Evolutionary conservation across 805 yeast genomes (phyloP).

Genomic region (Saccharomycopsis javanensis): DNA sequence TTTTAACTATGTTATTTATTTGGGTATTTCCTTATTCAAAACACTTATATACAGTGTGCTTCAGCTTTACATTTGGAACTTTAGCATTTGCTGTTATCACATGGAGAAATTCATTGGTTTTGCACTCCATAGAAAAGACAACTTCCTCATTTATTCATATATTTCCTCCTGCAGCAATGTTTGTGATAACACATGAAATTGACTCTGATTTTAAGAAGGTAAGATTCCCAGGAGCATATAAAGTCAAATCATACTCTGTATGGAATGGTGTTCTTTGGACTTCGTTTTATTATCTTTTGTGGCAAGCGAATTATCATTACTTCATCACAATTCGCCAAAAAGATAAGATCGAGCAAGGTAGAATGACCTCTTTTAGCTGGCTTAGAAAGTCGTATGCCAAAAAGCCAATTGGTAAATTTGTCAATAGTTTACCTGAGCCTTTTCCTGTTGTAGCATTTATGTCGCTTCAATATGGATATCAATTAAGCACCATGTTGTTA

Average conservation of each 20-base stretch:
- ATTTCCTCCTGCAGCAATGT: slow-evolving; percentile 81
- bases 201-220: slow-evolving; percentile 35
- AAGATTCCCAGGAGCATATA: slow-evolving; percentile 76
- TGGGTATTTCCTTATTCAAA: slow-evolving; percentile 77
- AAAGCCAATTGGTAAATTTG: slow-evolving; percentile 60
- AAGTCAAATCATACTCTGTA: slow-evolving; percentile 62
- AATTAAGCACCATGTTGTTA: slow-evolving; percentile 73
- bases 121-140: slow-evolving; percentile 86
- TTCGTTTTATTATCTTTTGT: slow-evolving; percentile 67
- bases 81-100: slow-evolving; percentile 88
- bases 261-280: slow-evolving; percentile 66
- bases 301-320: slow-evolving; percentile 89
- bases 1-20: slow-evolving; percentile 54
- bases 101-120: slow-evolving; percentile 88
- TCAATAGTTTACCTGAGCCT: slow-evolving; percentile 72
- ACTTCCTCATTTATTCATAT: slow-evolving; percentile 87
- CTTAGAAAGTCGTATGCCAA: slow-evolving; percentile 63
- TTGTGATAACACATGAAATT: slow-evolving; percentile 77
- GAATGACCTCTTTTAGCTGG: slow-evolving; percentile 80
- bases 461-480: slow-evolving; percentile 77
- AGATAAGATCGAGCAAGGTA: slow-evolving; percentile 75
- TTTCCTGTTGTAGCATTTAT: slow-evolving; percentile 85
- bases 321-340: slow-evolving; percentile 77
- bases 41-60: slow-evolving; percentile 69
- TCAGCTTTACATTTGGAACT: slow-evolving; percentile 82